phyloP scores from a whole-genome alignment of 2,329 filamentous ascomycete genomes.

The Botryotinia calthae region DNA sequence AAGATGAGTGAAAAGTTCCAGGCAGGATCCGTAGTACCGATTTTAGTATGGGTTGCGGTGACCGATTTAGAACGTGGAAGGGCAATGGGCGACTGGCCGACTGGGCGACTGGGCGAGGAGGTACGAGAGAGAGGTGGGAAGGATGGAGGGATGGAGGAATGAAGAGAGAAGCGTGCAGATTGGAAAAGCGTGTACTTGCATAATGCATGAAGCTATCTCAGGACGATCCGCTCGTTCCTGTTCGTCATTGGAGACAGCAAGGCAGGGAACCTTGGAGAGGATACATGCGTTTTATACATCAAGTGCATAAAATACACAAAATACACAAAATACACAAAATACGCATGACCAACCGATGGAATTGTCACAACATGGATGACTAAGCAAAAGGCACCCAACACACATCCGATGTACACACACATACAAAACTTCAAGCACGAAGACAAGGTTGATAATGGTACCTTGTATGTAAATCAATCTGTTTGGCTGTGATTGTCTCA shows the following conservation, averaged over 20 bases:
- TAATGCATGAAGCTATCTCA: not conserved
- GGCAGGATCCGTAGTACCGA: not conserved
- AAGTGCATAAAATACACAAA: not conserved
- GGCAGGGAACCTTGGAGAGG: not conserved
- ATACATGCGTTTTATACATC: not conserved
- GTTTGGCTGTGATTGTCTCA: not conserved
- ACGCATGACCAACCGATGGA: not conserved
- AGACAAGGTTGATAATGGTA: not conserved
- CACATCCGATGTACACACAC: not conserved
- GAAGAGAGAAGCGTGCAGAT: not conserved
- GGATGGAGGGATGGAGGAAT: not conserved
- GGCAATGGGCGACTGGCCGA: too few species aligned
- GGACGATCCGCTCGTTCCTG: not conserved
- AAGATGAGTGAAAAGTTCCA: not conserved
- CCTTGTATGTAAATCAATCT: not conserved
- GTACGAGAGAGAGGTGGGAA: not conserved
- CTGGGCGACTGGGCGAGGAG: not conserved
- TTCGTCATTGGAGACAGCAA: slow-evolving; percentile 9
- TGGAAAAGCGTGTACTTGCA: slow-evolving; percentile 3
- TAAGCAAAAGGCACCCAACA: not conserved
- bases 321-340: not conserved
- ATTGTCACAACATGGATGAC: not conserved
- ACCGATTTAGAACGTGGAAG: not conserved
- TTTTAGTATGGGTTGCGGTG: slow-evolving; percentile 14
- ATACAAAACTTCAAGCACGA: too few species aligned